phyloP scores from a whole-genome alignment of 495 filamentous ascomycete species.

The Hypoxylon fragiforme region DNA sequence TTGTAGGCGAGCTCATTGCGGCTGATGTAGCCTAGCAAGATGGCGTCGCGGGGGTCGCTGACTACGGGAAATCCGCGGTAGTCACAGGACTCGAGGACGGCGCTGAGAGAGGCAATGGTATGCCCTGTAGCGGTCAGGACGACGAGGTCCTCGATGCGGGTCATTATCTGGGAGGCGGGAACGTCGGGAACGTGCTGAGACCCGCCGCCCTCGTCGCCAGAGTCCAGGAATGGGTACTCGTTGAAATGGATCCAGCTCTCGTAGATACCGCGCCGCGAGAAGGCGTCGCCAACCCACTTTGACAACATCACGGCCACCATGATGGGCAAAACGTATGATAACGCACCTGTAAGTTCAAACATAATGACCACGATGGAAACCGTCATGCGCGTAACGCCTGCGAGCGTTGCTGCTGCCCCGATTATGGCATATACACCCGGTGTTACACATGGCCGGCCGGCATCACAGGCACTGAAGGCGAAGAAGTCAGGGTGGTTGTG shows the following conservation, averaged over 20 bases:
- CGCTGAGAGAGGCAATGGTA: constrained; percentile 74
- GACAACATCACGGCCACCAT: constrained; percentile 99
- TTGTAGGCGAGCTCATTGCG: constrained; percentile 86
- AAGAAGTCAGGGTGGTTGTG: constrained; percentile 73
- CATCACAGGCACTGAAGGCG: constrained; percentile 78
- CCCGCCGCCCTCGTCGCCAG: constrained; percentile 70
- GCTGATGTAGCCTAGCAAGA: constrained; percentile 90
- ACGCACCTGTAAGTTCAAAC: constrained; percentile 95
- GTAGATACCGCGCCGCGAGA: constrained; percentile 93
- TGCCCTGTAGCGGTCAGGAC: constrained; percentile 85
- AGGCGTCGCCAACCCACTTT: constrained; percentile 98
- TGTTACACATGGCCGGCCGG: constrained; percentile 87
- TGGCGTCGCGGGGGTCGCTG: constrained; percentile 68
- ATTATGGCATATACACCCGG: constrained; percentile 96
- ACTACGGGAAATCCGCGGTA: constrained; percentile 95
- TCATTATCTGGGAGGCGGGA: constrained; percentile 84
- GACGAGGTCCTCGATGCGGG: constrained; percentile 83
- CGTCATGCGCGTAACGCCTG: constrained; percentile 97
- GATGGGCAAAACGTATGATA: constrained; percentile 96
- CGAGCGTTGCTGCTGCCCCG: constrained; percentile 91
- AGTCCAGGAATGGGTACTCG: constrained; percentile 94
- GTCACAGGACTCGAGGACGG: constrained; percentile 68
- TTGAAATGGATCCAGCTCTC: constrained; percentile 97
- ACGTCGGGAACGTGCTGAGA: constrained; percentile 76
- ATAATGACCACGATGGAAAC: constrained; percentile 97